These are phyloP conservation scores for Rutstroemia sp. DNA, from an alignment of 2,329 filamentous ascomycete species.

Conservation along the genomic window DNA sequence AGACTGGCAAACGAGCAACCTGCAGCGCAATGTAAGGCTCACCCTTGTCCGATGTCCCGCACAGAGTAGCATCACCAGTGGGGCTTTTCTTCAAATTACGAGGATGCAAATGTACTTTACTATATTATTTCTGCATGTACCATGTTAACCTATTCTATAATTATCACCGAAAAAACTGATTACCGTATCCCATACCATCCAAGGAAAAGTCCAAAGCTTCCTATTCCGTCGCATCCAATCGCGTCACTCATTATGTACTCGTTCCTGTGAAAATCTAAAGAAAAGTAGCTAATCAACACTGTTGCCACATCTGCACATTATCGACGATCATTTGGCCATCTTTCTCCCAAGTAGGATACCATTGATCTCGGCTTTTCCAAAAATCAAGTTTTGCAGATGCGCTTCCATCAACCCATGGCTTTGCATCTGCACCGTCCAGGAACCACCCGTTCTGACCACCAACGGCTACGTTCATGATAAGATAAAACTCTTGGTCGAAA, in stretches of 20 bases:
- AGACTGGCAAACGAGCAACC: too few relatives aligned
- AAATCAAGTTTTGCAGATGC: conserved; percentile 66
- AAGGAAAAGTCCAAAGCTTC: not conserved
- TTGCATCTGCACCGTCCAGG: conserved; percentile 59
- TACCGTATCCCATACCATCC: not conserved
- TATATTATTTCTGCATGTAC: too few relatives aligned
- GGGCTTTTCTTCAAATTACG: not conserved
- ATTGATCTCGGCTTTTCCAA: conserved; percentile 58
- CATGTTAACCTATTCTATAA: not conserved
- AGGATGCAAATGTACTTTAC: too few relatives aligned
- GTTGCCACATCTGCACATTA: conserved; percentile 64
- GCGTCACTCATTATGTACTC: not conserved
- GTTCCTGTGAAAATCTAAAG: too few relatives aligned
- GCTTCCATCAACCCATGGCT: conserved; percentile 72
- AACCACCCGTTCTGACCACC: conserved; percentile 82
- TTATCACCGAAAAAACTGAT: not conserved
- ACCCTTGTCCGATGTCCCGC: too few relatives aligned
- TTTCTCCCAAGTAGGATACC: conserved; percentile 64
- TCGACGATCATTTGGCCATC: conserved; percentile 58
- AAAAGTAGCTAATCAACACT: conserved; percentile 44
- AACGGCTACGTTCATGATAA: conserved; percentile 69
- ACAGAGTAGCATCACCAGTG: too few relatives aligned
- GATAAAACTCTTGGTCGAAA: conserved; percentile 70
- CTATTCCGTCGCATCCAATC: not conserved
- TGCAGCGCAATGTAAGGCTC: too few relatives aligned